Evolutionary conservation across 306 rosid species (phyloP).

Genomic region (Vigna trinervia): DNA sequence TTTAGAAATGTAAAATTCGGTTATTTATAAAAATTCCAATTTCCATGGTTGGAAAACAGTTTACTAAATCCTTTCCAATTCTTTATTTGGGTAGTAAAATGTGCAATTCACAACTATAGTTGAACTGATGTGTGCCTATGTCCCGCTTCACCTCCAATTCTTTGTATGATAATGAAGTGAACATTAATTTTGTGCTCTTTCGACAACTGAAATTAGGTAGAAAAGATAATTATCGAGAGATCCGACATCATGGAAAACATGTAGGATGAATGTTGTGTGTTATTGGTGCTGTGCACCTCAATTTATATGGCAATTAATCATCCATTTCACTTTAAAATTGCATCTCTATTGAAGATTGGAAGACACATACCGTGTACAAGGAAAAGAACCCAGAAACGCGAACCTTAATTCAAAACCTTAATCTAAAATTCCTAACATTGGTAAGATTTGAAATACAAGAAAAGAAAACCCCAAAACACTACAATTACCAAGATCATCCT

Average conservation of each 20-base stretch:
- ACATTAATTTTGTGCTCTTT: slow-evolving; percentile 2
- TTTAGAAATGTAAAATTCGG: not conserved
- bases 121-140: not conserved
- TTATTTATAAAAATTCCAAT: slow-evolving; percentile 7
- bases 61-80: not conserved
- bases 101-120: not conserved
- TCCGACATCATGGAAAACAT: slow-evolving; percentile 24
- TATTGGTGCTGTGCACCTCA: not conserved
- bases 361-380: too few relatives aligned
- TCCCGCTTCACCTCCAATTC: not conserved
- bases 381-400: too few relatives aligned
- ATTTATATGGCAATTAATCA: not conserved
- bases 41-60: slow-evolving; percentile 17
- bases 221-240: slow-evolving; percentile 16
- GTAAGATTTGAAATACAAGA: too few relatives aligned
- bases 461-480: too few relatives aligned
- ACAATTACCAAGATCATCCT: too few relatives aligned
- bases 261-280: not conserved
- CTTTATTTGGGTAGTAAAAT: slow-evolving; percentile 1
- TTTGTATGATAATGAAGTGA: not conserved
- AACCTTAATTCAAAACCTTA: too few relatives aligned
- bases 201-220: not conserved
- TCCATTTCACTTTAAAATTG: not conserved
- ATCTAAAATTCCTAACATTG: too few relatives aligned
- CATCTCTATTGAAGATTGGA: too few relatives aligned